Evolutionary conservation across 2,329 filamentous ascomycete species (phyloP).

Genomic region (Diaporthe batatas): DNA sequence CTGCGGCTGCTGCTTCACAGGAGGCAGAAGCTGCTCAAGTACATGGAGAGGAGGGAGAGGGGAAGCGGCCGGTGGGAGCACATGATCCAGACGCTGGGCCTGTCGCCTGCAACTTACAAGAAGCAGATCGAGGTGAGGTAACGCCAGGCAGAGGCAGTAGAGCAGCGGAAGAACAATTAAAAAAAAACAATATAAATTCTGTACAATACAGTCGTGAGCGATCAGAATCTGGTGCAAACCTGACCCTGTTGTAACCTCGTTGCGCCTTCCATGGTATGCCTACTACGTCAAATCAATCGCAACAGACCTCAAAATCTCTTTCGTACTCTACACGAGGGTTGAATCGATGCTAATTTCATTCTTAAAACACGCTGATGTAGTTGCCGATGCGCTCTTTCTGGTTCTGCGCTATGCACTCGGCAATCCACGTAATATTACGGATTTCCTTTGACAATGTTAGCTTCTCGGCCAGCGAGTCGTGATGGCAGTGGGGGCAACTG

Average conservation of each 20-base stretch:
- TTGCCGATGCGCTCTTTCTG: constrained; percentile 99
- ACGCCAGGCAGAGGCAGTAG: constrained; percentile 44
- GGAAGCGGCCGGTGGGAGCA: constrained; percentile 92
- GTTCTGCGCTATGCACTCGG: constrained; percentile 99
- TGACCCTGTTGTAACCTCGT: constrained; percentile 38
- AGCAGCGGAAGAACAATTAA: constrained; percentile 47
- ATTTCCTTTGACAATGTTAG: constrained; percentile 80
- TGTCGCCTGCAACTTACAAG: constrained; percentile 91
- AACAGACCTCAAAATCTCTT: constrained; percentile 34
- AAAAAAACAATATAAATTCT: constrained; percentile 57
- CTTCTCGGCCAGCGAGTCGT: constrained; percentile 26
- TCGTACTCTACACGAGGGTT: constrained; percentile 35
- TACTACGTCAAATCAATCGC: constrained; percentile 35
- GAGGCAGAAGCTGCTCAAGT: constrained; percentile 88
- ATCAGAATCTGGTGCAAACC: constrained; percentile 40
- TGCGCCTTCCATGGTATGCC: constrained; percentile 49
- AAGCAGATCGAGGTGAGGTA: constrained; percentile 79
- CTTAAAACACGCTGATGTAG: constrained; percentile 96
- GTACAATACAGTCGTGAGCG: constrained; percentile 59
- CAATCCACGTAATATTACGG: constrained; percentile 99
- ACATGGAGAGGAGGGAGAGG: constrained; percentile 89
- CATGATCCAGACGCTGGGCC: constrained; percentile 84
- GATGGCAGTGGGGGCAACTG: constrained; percentile 51
- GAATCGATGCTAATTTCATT: constrained; percentile 43
- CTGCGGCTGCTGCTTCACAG: constrained; percentile 87